Base-by-base conservation (phyloP, 306 rosid species). In the Glycine soja region DNA sequence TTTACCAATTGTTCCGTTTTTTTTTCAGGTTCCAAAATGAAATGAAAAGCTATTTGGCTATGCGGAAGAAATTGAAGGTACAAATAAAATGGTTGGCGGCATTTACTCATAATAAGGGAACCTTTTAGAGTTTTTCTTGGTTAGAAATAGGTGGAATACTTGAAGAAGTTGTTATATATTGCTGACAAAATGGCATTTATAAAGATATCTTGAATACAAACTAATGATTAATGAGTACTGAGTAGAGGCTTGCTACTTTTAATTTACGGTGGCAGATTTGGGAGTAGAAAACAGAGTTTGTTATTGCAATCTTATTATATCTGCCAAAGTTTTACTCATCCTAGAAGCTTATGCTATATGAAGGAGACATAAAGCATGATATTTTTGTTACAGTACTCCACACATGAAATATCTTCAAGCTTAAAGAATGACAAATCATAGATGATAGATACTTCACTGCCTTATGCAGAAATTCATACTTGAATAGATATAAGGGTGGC, bases 1-100 rank as follows among this genome's bases (percentile, higher is more conserved):
- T 61, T 85, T 78, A 83, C 84, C 62, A 74, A 42, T 63, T 82
- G 10, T 84, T 65, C 53, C 36, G 24, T 81, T 58, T 45, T 40
- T 70, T 62, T 88, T 85, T 81, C 88, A 95, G 99, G 97, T 86
- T 95, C 80, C 97, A 88, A 88, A 83, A 34, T 54, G 97, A 91
- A 88, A 85, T 93, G 96, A 90, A 77, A 76, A 82, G 61, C 76
- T 95, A 89, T 88, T 86, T 95, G 86, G 84, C 88, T 47, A 51
- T 77, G 63, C 85, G 90, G 78, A 88, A 72, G 83, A 83, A 85
- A 79, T 81, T 80, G 65, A 95, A 95, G 98, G 99, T 95, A 89
- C 74, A 62, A 50, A 89, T 93, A 77, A 57, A 56, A 52, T 57
- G 75, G 53, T 71, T 18, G 58, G 76, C 51, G 70, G 30, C 19